phyloP scores from a whole-genome alignment of 169 alveolate species.

The Plasmodium relictum region DNA sequence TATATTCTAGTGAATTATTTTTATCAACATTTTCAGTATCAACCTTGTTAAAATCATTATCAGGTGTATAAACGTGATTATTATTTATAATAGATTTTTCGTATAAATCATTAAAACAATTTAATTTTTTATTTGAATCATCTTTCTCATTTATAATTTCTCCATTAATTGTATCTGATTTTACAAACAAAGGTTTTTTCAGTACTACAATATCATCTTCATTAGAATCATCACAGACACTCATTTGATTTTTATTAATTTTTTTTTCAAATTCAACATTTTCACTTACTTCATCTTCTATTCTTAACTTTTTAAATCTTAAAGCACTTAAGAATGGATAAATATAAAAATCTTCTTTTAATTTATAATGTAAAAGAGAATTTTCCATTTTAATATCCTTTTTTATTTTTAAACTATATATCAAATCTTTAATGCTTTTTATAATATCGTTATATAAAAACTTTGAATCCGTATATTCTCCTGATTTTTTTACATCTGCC shows the following conservation, averaged over 20 bases:
- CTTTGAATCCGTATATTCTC: neutral
- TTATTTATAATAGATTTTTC: constrained; percentile 6
- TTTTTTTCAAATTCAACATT: neutral
- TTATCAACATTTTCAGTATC: neutral
- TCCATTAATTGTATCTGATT: neutral
- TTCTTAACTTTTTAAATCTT: constrained; percentile 2
- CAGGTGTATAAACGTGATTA: neutral
- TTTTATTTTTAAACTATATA: constrained; percentile 25
- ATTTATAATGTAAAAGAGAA: constrained; percentile 8
- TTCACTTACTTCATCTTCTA: neutral
- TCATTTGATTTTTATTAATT: neutral
- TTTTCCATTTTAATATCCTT: constrained; percentile 27
- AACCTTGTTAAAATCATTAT: neutral
- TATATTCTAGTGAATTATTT: neutral
- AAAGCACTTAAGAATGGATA: constrained; percentile 38
- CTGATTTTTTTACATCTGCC: neutral
- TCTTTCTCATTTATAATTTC: constrained; percentile 1
- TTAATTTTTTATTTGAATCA: constrained; percentile 3
- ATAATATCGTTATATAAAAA: constrained; percentile 20
- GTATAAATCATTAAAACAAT: constrained; percentile 27
- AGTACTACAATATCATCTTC: constrained; percentile 52
- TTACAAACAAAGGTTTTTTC: constrained; percentile 42
- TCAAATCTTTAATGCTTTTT: constrained; percentile 27
- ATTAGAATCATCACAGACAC: constrained; percentile 16
- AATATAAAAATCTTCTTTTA: constrained; percentile 43